phyloP scores from a whole-genome alignment of 495 filamentous ascomycete species.

The Podospora pseudopauciseta region DNA sequence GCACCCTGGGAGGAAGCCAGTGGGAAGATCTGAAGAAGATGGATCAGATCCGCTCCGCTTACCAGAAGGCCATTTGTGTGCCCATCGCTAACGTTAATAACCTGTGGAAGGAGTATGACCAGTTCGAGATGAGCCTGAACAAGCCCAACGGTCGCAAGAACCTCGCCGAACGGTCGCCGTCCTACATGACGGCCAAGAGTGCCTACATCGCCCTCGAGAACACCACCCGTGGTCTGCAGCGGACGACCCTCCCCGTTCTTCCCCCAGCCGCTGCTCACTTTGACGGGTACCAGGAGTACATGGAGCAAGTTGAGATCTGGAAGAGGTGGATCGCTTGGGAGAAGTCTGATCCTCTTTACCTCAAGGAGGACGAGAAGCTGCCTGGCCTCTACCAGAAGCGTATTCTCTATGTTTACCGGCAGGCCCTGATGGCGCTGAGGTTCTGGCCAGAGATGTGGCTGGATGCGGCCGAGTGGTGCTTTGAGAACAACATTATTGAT shows the following conservation, averaged over 20 bases:
- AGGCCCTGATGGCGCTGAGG: slow-evolving; percentile 86
- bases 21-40: slow-evolving; percentile 99
- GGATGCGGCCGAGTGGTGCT: slow-evolving; percentile 90
- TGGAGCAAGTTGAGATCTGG: slow-evolving; percentile 86
- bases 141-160: slow-evolving; percentile 89
- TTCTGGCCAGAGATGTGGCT: slow-evolving; percentile 97
- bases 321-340: slow-evolving; percentile 93
- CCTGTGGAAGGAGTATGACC: slow-evolving; percentile 95
- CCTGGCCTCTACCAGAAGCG: slow-evolving; percentile 65
- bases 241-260: slow-evolving; percentile 72
- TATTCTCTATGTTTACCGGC: slow-evolving; percentile 86
- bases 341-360: slow-evolving; percentile 81
- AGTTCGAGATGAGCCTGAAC: slow-evolving; percentile 88
- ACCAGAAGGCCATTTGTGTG: slow-evolving; percentile 81
- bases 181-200: slow-evolving; percentile 89
- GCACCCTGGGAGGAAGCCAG: slow-evolving; percentile 71
- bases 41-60: slow-evolving; percentile 84
- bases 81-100: slow-evolving; percentile 74
- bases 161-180: slow-evolving; percentile 82
- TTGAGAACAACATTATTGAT: slow-evolving; percentile 64
- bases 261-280: slow-evolving; percentile 75
- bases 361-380: slow-evolving; percentile 83
- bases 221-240: slow-evolving; percentile 70
- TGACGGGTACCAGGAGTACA: slow-evolving; percentile 81
- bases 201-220: slow-evolving; percentile 80